Percentiles rank a stretch among this genome's conserved stretches.
Conservation (phyloP, 2,329 filamentous ascomycete genomes). For the Rugonectria rugulosa region DNA sequence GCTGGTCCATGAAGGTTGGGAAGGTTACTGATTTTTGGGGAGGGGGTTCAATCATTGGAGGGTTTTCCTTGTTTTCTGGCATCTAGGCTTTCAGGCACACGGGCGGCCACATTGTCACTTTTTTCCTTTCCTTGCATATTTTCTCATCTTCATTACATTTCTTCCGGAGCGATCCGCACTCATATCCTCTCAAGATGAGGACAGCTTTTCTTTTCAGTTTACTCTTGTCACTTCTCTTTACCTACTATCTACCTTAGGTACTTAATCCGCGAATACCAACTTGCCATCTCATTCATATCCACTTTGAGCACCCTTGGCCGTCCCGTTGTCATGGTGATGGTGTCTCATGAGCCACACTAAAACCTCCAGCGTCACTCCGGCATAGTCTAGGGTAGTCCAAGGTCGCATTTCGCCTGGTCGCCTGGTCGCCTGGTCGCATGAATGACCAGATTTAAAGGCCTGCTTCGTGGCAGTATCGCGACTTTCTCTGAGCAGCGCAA, state of each 20-base stretch:
- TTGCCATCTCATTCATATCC: conserved; percentile 4
- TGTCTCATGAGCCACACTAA: not conserved
- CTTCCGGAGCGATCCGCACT: conserved; percentile 22
- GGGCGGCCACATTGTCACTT: conserved; percentile 14
- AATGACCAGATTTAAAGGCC: conserved; percentile 4
- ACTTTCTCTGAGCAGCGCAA: too few species aligned
- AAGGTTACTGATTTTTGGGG: not conserved
- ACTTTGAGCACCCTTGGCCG: conserved; percentile 7
- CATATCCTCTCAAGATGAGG: conserved; percentile 13
- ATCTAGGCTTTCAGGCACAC: conserved; percentile 12
- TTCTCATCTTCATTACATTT: conserved; percentile 9
- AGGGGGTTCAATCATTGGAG: conserved; percentile 7
- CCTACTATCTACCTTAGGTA: conserved; percentile 1
- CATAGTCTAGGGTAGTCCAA: not conserved
- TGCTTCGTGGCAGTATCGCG: not conserved
- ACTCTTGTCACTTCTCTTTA: not conserved
- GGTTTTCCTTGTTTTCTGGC: conserved; percentile 11
- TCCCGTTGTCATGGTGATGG: conserved; percentile 14
- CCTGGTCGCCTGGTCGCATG: too few species aligned
- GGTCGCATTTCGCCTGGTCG: too few species aligned
- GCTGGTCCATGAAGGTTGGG: conserved; percentile 29
- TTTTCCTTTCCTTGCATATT: conserved; percentile 4
- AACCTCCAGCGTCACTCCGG: not conserved
- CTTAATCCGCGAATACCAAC: not conserved
- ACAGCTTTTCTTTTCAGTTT: not conserved